These are phyloP conservation scores for Eutrema japonicum DNA, from an alignment of 345 rosid genomes.

Conservation along the genomic window DNA sequence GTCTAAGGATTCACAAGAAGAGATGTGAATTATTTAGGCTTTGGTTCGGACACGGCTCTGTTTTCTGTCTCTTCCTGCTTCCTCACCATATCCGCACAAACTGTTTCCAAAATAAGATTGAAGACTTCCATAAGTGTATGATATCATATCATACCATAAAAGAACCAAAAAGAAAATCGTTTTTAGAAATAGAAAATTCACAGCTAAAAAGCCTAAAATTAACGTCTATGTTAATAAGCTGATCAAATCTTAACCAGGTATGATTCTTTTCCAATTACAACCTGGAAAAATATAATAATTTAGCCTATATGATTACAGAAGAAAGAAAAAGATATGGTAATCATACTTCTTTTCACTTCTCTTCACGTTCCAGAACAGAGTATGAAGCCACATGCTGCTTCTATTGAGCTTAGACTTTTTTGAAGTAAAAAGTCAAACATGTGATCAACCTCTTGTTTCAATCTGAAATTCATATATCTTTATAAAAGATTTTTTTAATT, in stretches of 20 bases:
- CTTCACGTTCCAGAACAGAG: conserved; percentile 46
- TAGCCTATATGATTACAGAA: conserved; percentile 27
- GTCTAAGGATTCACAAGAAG: conserved; percentile 24
- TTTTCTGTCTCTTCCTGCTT: conserved; percentile 26
- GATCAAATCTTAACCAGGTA: conserved; percentile 14
- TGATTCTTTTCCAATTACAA: conserved; percentile 34
- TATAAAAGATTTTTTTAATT: not conserved
- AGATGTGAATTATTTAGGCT: conserved; percentile 20
- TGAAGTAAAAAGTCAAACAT: conserved; percentile 36
- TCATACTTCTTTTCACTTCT: conserved; percentile 38
- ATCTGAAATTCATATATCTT: conserved; percentile 19
- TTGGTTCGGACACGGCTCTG: conserved; percentile 21
- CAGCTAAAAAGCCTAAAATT: not conserved
- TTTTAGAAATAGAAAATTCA: conserved; percentile 3
- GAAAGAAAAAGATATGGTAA: conserved; percentile 32
- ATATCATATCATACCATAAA: conserved; percentile 33
- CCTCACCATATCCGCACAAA: conserved; percentile 34
- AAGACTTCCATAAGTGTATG: conserved; percentile 34
- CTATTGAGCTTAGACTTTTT: conserved; percentile 34
- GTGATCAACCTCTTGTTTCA: conserved; percentile 38
- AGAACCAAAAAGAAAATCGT: conserved; percentile 7
- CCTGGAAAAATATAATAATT: conserved; percentile 15
- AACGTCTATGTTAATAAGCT: conserved; percentile 24
- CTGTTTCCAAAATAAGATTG: conserved; percentile 32
- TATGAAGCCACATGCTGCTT: conserved; percentile 41